phyloP scores from a whole-genome alignment of 2,329 filamentous ascomycete genomes.

The Colletotrichum tamarilloi region DNA sequence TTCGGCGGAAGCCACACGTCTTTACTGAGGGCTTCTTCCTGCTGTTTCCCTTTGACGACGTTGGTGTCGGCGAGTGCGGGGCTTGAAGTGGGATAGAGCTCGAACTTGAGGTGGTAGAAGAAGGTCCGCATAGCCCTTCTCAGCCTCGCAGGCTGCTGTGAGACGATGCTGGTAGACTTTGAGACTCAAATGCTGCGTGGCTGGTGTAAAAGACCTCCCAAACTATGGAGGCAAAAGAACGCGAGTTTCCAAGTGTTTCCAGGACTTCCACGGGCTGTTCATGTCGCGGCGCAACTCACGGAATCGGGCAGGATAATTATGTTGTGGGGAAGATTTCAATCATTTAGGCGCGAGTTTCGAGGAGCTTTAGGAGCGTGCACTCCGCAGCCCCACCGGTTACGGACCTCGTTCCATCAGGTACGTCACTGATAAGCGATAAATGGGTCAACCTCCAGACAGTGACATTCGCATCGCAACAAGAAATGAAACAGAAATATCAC shows the following conservation, averaged over 20 bases:
- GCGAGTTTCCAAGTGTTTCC: neutral
- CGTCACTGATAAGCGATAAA: conserved; percentile 28
- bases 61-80: conserved; percentile 41
- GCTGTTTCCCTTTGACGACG: conserved; percentile 6
- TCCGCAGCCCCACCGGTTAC: conserved; percentile 11
- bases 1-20: conserved; percentile 63
- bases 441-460: neutral
- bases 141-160: conserved; percentile 5
- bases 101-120: conserved; percentile 75
- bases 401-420: conserved; percentile 5
- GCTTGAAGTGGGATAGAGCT: conserved; percentile 66
- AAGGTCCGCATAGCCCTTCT: conserved; percentile 66
- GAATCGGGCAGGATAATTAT: neutral
- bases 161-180: neutral
- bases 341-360: conserved; percentile 11
- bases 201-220: neutral
- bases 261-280: neutral
- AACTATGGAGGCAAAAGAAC: conserved; percentile 38
- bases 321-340: neutral
- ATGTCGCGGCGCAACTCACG: conserved; percentile 16
- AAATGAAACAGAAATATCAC: neutral
- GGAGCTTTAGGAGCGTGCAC: neutral
- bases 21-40: conserved; percentile 26
- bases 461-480: neutral
- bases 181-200: neutral